Evolutionary conservation across 106 monocot species (phyloP).

Genomic region (Phalaenopsis equestris): DNA sequence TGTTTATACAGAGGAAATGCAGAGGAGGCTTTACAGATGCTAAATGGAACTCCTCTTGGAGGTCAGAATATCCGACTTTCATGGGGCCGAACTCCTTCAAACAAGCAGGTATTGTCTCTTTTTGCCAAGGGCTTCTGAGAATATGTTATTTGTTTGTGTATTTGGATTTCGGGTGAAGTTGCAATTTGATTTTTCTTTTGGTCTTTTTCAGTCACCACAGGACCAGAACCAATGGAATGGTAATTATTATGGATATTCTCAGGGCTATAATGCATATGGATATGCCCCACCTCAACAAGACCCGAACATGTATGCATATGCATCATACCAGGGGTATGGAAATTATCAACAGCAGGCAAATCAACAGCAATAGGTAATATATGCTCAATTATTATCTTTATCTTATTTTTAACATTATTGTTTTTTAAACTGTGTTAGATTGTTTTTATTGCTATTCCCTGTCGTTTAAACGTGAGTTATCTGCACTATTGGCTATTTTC

Average conservation of each 20-base stretch:
- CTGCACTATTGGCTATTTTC: not conserved
- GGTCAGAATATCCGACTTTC: constrained; percentile 29
- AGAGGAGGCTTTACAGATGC: constrained; percentile 13
- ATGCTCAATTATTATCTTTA: not conserved
- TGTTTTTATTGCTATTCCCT: not conserved
- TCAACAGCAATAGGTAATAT: constrained; percentile 1
- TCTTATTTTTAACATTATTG: not conserved
- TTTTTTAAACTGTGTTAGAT: not conserved
- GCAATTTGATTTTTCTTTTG: not conserved
- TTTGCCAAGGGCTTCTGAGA: not conserved
- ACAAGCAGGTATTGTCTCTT: constrained; percentile 16
- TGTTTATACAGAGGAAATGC: constrained; percentile 11
- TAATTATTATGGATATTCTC: constrained; percentile 31
- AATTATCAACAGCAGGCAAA: constrained; percentile 26
- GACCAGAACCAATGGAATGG: constrained; percentile 18
- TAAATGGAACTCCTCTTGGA: constrained; percentile 21
- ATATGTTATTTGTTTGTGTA: not conserved
- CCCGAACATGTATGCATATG: constrained; percentile 39
- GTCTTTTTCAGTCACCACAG: constrained; percentile 17
- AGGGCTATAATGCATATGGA: constrained; percentile 23
- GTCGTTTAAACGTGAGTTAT: not conserved
- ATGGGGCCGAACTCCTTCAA: constrained; percentile 27
- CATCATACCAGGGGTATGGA: constrained; percentile 22
- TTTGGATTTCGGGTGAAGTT: not conserved
- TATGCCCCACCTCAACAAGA: constrained; percentile 21